Base-by-base conservation (phyloP, 441 rosid species). In the Erodium texanum region DNA sequence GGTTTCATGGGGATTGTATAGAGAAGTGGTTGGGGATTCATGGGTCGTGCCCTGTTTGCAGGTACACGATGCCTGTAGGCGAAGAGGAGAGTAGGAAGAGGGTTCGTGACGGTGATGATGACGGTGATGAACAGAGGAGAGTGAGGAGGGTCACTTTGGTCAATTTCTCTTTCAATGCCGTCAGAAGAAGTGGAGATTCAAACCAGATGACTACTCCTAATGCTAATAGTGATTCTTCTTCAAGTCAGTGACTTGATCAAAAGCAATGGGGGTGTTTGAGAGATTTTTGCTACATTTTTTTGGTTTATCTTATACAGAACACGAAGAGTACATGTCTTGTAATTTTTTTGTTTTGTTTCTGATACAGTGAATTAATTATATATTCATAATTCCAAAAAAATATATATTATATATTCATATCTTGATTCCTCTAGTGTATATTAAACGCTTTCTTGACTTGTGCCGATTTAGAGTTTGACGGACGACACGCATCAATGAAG, bases 1-100 rank as follows among this genome's bases (percentile, higher is more conserved):
- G 64, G 79, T 90, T 93, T 66, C 98, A 90, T 62, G 82, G 80
- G 0, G 76, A 74, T 15, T 93, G 98, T 67, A 82, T 88, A 66
- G 92, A 84, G 73, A 82, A 82, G 83, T 90, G 97, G 98, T 59
- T 90, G 16, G 84, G 80, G 82, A 68, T 79, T 48, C 93, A 85
- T 72, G 95, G 93, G 50, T 83, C 89, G 29, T 90, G 97, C 81
- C 97, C 98, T 43, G 73, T 90, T 72, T 87, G 96, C 69, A 78
- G 95, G 77, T 88, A 80, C 65, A 82, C 80, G 84, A 85, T 89
- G 96, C 96, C 98, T 70, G 84, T 81, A 58, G 90, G 12, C 12
- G 52, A 45, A 58, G 84, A 73, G 19, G 75, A 76, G 29, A 76
- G 74, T 34, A 69, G 78, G 69, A 75, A 80, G 64, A 75, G 80